Evolutionary conservation across 805 yeast species (phyloP), one percentile per base, ranked within the genome.

Genomic region (Saccharomycopsis sp.): DNA sequence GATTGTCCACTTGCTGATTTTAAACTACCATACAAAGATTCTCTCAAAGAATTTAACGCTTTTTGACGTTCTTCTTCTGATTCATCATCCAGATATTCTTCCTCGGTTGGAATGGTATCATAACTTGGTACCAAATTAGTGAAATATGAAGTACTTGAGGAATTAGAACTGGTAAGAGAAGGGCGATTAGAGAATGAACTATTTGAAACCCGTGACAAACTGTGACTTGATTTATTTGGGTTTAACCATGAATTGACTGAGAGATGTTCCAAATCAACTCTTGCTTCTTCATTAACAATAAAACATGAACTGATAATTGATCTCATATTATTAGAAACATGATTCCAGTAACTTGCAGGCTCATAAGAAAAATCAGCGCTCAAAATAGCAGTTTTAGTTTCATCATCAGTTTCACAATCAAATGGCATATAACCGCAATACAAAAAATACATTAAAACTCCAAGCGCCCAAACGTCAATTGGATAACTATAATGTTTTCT

Each of bases 391-490:
- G 73, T 68, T 50, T 69, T 65, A 10, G 86, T 83, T 52, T 80
- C 87, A 1, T 67, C 69, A 30, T 77, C 78, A 4, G 74, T 69
- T 38, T 79, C 87, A 47, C 87, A 74, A 51, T 80, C 88, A 55
- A 80, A 80, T 1, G 89, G 89, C 59, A 80, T 73, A 53, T 79
- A 81, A 2, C 88, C 88, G 46, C 80, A 69, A 13, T 77, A 65
- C 69, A 79, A 69, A 50, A 80, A 79, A 54, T 79, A 81, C 2
- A 79, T 68, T 26, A 79, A 61, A 2, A 80, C 86, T 2, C 88
- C 89, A 21, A 80, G 62, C 0, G 88, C 81, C 89, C 89, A 80
- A 25, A 80, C 64, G 52, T 80, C 89, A 2, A 79, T 79, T 2
- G 72, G 67, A 46, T 60, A 65, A 20, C 71, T 70, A 49, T 79